Evolutionary conservation across 2,329 filamentous ascomycete species (phyloP), one percentile per base, ranked within the genome.

Genomic region (Colletotrichum phormii): DNA sequence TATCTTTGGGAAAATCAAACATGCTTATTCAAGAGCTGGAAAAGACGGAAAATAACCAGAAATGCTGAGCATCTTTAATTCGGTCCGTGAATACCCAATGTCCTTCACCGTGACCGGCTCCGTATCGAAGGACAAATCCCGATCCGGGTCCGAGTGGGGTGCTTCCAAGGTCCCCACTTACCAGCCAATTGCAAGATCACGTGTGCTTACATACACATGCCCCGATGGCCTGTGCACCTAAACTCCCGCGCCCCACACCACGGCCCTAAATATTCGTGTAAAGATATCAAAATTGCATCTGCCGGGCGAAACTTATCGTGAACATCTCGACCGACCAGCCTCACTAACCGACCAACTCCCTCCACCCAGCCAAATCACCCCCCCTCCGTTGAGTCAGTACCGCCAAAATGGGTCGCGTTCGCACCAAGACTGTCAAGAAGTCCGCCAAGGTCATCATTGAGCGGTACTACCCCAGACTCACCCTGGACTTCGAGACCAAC

Each of bases 401-500:
- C 86, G 88, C 81, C 87, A 91, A 89, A 83, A 92, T 91, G 90
- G 90, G 90, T 90, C 89, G 89, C 86, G 90, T 92, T 84, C 89
- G 90, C 79, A 92, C 90, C 78, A 92, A 92, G 88, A 92, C 90
- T 76, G 89, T 91, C 80, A 91, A 91, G 89, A 91, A 90, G 88
- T 90, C 89, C 90, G 95, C 97, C 89, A 99, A 99, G 94, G 95
- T 98, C 91, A 96, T 98, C 90, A 98, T 99, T 88, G 95, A 98
- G 93, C 92, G 94, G 79, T 97, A 97, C 91, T 97, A 97, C 89
- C 97, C 97, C 84, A 95, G 95, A 89, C 91, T 99, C 86, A 98
- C 95, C 78, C 94, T 98, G 84, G 97, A 99, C 90, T 99, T 99
- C 90, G 97, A 99, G 93, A 98, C 94, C 92, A 98, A 98, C 94